Conservation (phyloP, 352 stramenopile genomes). For the Globisporangium perplexum region DNA sequence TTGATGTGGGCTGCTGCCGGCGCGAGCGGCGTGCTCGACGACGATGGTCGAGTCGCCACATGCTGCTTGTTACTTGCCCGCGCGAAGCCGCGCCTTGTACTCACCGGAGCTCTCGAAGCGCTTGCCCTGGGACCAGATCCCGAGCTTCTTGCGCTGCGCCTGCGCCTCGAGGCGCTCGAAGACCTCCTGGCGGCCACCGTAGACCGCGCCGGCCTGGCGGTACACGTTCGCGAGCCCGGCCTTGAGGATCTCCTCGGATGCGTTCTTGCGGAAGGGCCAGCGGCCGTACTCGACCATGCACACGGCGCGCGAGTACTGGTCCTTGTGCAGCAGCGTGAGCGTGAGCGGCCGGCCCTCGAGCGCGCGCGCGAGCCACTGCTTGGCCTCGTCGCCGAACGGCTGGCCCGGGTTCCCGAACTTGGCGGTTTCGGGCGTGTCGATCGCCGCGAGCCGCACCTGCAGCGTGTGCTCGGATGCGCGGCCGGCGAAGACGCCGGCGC, state of each 20-base stretch:
- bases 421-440: conserved; percentile 82
- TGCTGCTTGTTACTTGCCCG: conserved; percentile 9
- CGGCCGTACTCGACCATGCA: conserved; percentile 76
- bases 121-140: conserved; percentile 75
- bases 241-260: conserved; percentile 79
- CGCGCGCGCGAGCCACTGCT: conserved; percentile 50
- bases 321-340: conserved; percentile 76
- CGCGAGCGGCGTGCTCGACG: neutral
- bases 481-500: conserved; percentile 32
- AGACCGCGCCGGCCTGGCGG: conserved; percentile 71
- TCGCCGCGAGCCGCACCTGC: conserved; percentile 76
- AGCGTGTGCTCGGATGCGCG: conserved; percentile 79
- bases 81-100: conserved; percentile 72
- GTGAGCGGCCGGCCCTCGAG: conserved; percentile 50
- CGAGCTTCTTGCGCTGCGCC: conserved; percentile 53
- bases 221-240: conserved; percentile 67
- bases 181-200: conserved; percentile 59
- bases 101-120: conserved; percentile 67
- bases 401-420: conserved; percentile 79
- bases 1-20: too few relatives aligned
- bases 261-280: conserved; percentile 78
- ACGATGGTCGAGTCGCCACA: neutral
- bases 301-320: conserved; percentile 81
- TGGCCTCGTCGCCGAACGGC: conserved; percentile 76
- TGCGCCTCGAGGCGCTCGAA: conserved; percentile 67